Evolutionary conservation across 306 rosid genomes (phyloP).

Genomic region (Ormosia semicastrata): DNA sequence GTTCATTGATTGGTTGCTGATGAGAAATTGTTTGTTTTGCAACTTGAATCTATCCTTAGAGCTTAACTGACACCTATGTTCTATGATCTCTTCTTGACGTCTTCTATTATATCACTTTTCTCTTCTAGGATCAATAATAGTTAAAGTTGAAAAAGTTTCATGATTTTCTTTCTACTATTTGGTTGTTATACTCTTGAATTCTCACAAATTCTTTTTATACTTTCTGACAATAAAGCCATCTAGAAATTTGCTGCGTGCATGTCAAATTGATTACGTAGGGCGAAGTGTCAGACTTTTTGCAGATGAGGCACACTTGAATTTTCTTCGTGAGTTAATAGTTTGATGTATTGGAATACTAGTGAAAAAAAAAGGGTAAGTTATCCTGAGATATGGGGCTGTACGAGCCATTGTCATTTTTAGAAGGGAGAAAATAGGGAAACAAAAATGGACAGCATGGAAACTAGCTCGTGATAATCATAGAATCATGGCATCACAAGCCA

Average conservation of each 20-base stretch:
- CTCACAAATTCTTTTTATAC: not conserved
- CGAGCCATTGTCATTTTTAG: constrained; percentile 29
- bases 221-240: not conserved
- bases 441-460: constrained; percentile 34
- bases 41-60: constrained; percentile 1
- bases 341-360: constrained; percentile 1
- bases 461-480: constrained; percentile 31
- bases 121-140: not conserved
- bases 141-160: not conserved
- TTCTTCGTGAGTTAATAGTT: not conserved
- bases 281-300: constrained; percentile 19
- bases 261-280: constrained; percentile 29
- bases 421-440: constrained; percentile 35
- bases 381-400: constrained; percentile 32
- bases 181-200: not conserved
- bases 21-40: constrained; percentile 31
- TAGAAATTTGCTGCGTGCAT: not conserved
- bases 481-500: constrained; percentile 22
- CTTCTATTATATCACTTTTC: not conserved
- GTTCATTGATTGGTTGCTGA: constrained; percentile 29
- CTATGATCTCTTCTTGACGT: not conserved
- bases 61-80: not conserved
- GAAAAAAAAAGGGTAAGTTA: constrained; percentile 7
- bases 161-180: not conserved
- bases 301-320: constrained; percentile 18